A percentile compares a stretch with the other conserved stretches of the same genome.
Conservation (phyloP, 2,329 filamentous ascomycete genomes). For the Dactylellina drechsleri region DNA sequence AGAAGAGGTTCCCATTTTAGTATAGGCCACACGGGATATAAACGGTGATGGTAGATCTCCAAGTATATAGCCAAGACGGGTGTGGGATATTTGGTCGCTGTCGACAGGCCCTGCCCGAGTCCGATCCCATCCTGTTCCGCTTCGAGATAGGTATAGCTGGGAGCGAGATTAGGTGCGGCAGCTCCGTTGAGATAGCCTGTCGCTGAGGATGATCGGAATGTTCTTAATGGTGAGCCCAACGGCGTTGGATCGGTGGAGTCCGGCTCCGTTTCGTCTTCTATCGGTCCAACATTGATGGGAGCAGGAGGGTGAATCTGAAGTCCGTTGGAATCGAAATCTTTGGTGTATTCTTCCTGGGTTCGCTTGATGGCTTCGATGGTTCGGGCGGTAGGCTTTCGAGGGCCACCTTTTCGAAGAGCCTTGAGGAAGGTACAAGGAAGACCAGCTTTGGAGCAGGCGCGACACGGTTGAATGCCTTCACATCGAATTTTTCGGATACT, state of each 20-base stretch:
- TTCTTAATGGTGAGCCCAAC: constrained; percentile 23
- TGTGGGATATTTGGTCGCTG: constrained; percentile 40
- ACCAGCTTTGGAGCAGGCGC: constrained; percentile 63
- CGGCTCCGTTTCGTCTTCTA: constrained; percentile 46
- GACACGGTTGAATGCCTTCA: constrained; percentile 65
- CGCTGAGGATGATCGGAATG: constrained; percentile 16
- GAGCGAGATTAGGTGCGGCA: constrained; percentile 8
- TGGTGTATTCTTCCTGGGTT: constrained; percentile 57
- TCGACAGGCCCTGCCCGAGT: constrained; percentile 40
- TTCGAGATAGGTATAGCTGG: constrained; percentile 45
- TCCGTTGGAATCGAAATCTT: constrained; percentile 30
- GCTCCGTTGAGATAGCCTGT: constrained; percentile 20
- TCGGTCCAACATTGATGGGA: not conserved
- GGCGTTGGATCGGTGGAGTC: constrained; percentile 44
- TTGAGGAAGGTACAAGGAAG: constrained; percentile 67
- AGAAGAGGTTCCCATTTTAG: constrained; percentile 43
- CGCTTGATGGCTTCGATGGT: constrained; percentile 64
- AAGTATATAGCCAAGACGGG: constrained; percentile 42
- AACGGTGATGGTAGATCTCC: constrained; percentile 50
- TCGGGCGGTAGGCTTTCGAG: constrained; percentile 64
- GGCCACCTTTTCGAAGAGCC: constrained; percentile 64
- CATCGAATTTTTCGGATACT: constrained; percentile 68
- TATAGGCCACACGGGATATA: constrained; percentile 53
- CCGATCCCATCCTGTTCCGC: constrained; percentile 47
- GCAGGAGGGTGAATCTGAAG: not conserved